Evolutionary conservation across 2,329 filamentous ascomycete species (phyloP).

Genomic region (Trichoderma asperellum): DNA sequence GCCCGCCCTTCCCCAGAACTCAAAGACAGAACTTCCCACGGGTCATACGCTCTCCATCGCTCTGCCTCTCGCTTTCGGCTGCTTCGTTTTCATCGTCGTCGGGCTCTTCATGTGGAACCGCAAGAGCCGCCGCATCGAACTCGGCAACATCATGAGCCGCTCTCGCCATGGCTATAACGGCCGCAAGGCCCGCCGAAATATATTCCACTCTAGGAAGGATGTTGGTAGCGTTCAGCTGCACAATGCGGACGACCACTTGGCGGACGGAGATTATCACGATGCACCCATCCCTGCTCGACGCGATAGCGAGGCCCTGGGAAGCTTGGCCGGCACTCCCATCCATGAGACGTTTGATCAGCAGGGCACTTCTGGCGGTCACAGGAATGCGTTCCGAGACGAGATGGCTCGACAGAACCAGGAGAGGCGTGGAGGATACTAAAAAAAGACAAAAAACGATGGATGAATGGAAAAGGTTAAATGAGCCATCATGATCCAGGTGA

Average conservation of each 20-base stretch:
- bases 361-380: conserved; percentile 37
- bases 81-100: conserved; percentile 53
- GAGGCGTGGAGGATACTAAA: conserved; percentile 34
- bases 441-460: not conserved
- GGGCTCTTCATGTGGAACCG: conserved; percentile 62
- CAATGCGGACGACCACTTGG: conserved; percentile 24
- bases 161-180: conserved; percentile 50
- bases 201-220: conserved; percentile 40
- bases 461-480: not conserved
- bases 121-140: conserved; percentile 52
- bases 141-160: conserved; percentile 58
- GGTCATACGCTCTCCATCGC: conserved; percentile 55
- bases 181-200: conserved; percentile 41
- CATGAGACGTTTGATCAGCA: conserved; percentile 48
- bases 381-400: conserved; percentile 56
- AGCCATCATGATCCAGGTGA: not conserved
- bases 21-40: conserved; percentile 40
- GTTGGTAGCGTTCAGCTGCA: conserved; percentile 50
- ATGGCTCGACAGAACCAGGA: conserved; percentile 51
- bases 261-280: conserved; percentile 36
- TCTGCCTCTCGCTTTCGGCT: conserved; percentile 55
- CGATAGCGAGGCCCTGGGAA: conserved; percentile 56
- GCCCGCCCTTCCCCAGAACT: conserved; percentile 44
- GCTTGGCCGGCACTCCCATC: conserved; percentile 53
- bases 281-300: conserved; percentile 32